These are phyloP conservation scores for Juncus effusus DNA, from an alignment of 176 grass and related monocot species.

Conservation along the genomic window DNA sequence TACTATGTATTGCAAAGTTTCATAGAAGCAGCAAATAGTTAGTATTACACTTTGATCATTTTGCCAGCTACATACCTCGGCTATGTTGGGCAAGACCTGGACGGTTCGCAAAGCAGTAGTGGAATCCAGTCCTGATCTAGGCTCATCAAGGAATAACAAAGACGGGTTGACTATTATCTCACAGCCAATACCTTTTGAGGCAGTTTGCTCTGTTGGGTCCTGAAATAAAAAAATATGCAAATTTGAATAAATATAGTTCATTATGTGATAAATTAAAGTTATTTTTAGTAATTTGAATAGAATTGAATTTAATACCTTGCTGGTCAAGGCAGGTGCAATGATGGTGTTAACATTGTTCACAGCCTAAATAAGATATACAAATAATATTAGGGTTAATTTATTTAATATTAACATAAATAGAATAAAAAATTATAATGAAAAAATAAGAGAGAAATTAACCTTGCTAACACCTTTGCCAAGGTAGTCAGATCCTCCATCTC, in stretches of 20 bases:
- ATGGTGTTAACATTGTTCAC: constrained; percentile 72
- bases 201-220: constrained; percentile 64
- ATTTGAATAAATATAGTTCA: not conserved
- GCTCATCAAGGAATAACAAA: constrained; percentile 88
- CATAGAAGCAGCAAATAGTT: not conserved
- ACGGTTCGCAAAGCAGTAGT: constrained; percentile 82
- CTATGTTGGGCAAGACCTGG: constrained; percentile 84
- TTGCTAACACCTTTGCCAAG: constrained; percentile 92
- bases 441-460: constrained; percentile 32
- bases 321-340: constrained; percentile 60
- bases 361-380: constrained; percentile 43
- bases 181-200: constrained; percentile 78
- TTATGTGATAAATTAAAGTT: not conserved
- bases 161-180: constrained; percentile 96
- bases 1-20: too few species aligned
- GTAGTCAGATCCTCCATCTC: constrained; percentile 93
- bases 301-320: constrained; percentile 53
- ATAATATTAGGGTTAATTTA: constrained; percentile 16
- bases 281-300: not conserved
- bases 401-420: not conserved
- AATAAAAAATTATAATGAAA: not conserved
- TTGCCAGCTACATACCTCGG: constrained; percentile 45
- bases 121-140: constrained; percentile 89
- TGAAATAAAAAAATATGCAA: too few species aligned
- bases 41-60: not conserved